phyloP scores from a whole-genome alignment of 208 protist genomes.

The Angomonas deanei region DNA sequence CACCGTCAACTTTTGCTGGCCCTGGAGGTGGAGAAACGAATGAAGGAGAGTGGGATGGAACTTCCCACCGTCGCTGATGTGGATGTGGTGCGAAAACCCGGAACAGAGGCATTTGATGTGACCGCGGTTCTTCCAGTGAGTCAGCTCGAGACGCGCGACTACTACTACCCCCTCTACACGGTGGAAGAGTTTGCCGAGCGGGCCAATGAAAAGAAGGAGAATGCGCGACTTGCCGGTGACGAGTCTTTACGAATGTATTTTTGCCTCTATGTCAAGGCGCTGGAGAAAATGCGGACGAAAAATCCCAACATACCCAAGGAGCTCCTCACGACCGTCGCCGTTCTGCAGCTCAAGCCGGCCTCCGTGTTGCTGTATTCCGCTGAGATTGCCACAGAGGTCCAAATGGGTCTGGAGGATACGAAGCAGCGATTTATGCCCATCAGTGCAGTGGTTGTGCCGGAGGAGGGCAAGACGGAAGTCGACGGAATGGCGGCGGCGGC shows the following conservation, averaged over 20 bases:
- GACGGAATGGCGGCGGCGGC: neutral
- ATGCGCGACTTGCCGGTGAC: slow-evolving; percentile 44
- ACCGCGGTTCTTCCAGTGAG: no score
- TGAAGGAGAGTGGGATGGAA: slow-evolving; percentile 24
- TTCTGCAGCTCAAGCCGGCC: slow-evolving; percentile 18
- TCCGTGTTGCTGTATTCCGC: slow-evolving; percentile 29
- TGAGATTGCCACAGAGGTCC: slow-evolving; percentile 44
- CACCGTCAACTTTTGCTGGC: slow-evolving; percentile 85
- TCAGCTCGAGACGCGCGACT: slow-evolving; percentile 23
- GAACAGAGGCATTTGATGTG: slow-evolving; percentile 18
- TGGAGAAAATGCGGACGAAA: slow-evolving; percentile 19
- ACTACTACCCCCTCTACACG: slow-evolving; percentile 42
- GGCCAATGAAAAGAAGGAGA: slow-evolving; percentile 50
- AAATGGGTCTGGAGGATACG: slow-evolving; percentile 40
- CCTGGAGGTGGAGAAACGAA: slow-evolving; percentile 64
- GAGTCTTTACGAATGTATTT: slow-evolving; percentile 61
- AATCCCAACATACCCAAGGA: slow-evolving; percentile 14
- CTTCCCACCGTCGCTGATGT: slow-evolving; percentile 13
- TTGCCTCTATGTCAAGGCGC: slow-evolving; percentile 69
- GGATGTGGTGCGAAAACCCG: slow-evolving; percentile 7
- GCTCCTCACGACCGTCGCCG: slow-evolving; percentile 13
- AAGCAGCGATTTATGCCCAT: slow-evolving; percentile 34
- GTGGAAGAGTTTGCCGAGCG: slow-evolving; percentile 49
- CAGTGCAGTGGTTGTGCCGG: slow-evolving; percentile 3
- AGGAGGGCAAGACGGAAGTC: slow-evolving; percentile 4